A percentile compares a stretch with the other conserved stretches of the same genome.
These are phyloP conservation scores for Patellifolia procumbens DNA, from an alignment of 179 eudicot genomes.

Conservation along the genomic window DNA sequence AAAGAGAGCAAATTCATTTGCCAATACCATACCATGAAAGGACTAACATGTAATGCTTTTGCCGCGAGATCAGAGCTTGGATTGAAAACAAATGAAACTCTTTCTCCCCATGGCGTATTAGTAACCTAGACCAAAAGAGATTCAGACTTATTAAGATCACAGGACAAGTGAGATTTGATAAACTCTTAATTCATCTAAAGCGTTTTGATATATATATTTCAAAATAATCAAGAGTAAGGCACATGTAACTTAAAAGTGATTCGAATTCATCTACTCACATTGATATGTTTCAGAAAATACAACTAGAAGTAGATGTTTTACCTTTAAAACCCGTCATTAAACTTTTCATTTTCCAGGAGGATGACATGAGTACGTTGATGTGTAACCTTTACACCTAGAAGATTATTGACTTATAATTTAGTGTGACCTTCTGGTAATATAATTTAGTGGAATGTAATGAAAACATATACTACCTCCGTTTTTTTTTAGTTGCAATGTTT, in stretches of 20 bases:
- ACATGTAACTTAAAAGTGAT: neutral
- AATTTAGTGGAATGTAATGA: no score
- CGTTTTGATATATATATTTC: neutral
- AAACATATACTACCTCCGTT: no score
- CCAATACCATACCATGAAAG: constrained; percentile 72
- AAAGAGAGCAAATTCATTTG: neutral
- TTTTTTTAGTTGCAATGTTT: no score
- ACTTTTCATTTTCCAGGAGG: no score
- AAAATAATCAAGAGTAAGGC: neutral
- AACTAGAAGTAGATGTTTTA: no score
- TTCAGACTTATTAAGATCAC: constrained; percentile 3
- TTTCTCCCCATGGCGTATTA: constrained; percentile 98
- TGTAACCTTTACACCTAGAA: no score
- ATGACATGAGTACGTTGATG: no score
- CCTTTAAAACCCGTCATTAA: no score
- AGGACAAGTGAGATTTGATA: neutral
- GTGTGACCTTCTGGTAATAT: no score
- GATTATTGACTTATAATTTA: no score
- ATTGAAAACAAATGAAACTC: constrained; percentile 69
- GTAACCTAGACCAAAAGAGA: constrained; percentile 59
- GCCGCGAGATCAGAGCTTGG: constrained; percentile 73
- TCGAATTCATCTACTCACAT: neutral
- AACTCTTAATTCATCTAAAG: neutral
- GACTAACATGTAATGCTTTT: constrained; percentile 89
- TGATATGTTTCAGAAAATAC: no score